Percentiles rank a stretch among this genome's conserved stretches.
phyloP scores from a whole-genome alignment of 768 basidiomycete genomes.

The Kwoniella mangroviensis region DNA sequence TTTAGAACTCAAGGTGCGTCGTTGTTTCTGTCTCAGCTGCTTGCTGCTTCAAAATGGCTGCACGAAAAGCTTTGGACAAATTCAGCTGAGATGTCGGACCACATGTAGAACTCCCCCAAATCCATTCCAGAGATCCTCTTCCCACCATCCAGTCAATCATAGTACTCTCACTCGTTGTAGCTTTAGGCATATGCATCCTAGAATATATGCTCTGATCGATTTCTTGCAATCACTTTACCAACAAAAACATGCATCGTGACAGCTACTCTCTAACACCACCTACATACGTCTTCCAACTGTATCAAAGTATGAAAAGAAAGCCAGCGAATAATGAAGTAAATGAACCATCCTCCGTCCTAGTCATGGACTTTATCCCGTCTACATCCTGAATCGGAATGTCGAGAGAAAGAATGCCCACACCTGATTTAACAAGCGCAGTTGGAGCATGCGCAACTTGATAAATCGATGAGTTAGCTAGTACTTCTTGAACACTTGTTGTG shows the following conservation, averaged over 20 bases:
- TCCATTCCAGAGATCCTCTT: conserved; percentile 10
- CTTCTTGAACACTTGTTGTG: neutral
- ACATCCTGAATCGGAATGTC: neutral
- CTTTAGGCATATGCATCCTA: neutral
- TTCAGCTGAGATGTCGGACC: neutral
- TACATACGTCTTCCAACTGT: neutral
- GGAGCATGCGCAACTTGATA: conserved; percentile 19
- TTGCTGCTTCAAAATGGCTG: too few species aligned
- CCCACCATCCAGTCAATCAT: neutral
- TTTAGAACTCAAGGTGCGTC: conserved; percentile 23
- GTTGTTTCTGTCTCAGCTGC: neutral
- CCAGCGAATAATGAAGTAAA: conserved; percentile 16
- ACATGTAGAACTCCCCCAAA: conserved; percentile 18
- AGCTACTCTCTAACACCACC: neutral
- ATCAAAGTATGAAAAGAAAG: conserved; percentile 12
- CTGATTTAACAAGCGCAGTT: conserved; percentile 16
- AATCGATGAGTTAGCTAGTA: neutral
- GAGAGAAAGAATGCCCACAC: conserved; percentile 1
- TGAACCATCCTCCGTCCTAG: neutral
- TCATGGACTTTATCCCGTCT: neutral
- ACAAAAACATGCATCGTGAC: conserved; percentile 9
- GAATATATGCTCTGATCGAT: neutral
- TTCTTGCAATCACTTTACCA: neutral
- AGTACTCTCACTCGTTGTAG: neutral
- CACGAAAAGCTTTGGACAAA: too few species aligned